phyloP scores from a whole-genome alignment of 441 rosid genomes.

The Corymbia citriodora region DNA sequence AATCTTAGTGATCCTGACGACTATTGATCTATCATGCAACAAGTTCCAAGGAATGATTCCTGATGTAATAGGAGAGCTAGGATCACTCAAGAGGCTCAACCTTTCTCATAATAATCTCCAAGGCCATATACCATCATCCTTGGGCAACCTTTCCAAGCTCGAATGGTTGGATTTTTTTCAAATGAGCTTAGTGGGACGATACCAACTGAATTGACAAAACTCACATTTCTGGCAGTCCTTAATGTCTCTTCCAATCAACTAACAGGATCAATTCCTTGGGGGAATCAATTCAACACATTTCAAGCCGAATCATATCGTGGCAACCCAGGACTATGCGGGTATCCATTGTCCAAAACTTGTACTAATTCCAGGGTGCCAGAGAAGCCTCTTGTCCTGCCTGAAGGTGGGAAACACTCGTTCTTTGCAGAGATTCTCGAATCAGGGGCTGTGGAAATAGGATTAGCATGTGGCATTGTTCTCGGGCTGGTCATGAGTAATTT shows the following conservation, averaged over 20 bases:
- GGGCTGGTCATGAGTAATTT: neutral
- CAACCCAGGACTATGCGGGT: neutral
- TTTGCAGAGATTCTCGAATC: neutral
- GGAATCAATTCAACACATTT: neutral
- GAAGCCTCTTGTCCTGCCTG: neutral
- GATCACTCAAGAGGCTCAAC: neutral
- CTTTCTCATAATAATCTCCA: neutral
- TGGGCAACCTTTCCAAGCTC: neutral
- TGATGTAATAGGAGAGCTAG: neutral
- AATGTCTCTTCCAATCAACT: neutral
- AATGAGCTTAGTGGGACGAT: neutral
- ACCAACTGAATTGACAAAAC: neutral
- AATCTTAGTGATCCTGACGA: neutral
- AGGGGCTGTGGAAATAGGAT: neutral
- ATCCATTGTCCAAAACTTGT: neutral
- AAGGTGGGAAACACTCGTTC: neutral
- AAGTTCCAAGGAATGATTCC: neutral
- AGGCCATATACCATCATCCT: neutral
- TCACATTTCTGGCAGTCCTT: neutral
- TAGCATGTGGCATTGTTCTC: neutral
- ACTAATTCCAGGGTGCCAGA: neutral
- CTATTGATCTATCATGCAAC: neutral
- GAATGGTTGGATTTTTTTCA: slow-evolving; percentile 1
- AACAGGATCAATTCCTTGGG: neutral
- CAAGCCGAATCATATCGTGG: neutral